phyloP scores from a whole-genome alignment of 2,329 filamentous ascomycete species.

The Magnaporthiopsis incrustans region DNA sequence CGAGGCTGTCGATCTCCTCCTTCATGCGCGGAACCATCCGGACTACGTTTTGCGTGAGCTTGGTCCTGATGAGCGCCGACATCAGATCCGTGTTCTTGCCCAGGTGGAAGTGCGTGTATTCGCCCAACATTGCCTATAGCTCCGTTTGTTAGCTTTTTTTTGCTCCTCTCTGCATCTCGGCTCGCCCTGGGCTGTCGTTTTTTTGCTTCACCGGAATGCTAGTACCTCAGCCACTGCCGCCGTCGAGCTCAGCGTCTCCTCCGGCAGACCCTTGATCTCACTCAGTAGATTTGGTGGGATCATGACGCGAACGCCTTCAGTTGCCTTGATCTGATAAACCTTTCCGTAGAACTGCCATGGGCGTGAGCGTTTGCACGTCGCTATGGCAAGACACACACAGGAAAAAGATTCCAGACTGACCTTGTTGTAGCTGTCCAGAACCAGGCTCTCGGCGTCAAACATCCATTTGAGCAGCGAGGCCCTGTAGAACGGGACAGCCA shows the following conservation, averaged over 20 bases:
- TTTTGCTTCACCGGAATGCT: too few relatives aligned
- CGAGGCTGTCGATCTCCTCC: constrained; percentile 36
- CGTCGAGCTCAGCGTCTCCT: constrained; percentile 38
- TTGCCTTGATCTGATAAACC: constrained; percentile 44
- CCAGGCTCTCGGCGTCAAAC: constrained; percentile 38
- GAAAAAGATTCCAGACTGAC: constrained; percentile 17
- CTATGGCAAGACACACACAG: neutral
- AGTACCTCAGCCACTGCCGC: constrained; percentile 39
- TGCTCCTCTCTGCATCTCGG: too few relatives aligned
- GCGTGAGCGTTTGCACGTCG: too few relatives aligned
- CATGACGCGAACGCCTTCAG: constrained; percentile 40
- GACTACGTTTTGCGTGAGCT: constrained; percentile 34
- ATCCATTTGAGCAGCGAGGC: constrained; percentile 42
- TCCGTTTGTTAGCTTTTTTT: neutral
- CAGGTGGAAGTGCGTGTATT: constrained; percentile 41
- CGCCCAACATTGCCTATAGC: constrained; percentile 37
- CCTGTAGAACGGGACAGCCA: constrained; percentile 38
- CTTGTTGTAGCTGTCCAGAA: constrained; percentile 41
- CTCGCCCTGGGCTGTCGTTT: too few relatives aligned
- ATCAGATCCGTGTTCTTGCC: constrained; percentile 38
- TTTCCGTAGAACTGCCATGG: constrained; percentile 33
- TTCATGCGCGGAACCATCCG: constrained; percentile 38
- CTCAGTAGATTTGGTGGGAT: constrained; percentile 35
- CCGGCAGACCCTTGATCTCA: constrained; percentile 39
- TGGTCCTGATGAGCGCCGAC: constrained; percentile 35